Percentiles rank a stretch among this genome's conserved stretches.
phyloP scores from a whole-genome alignment of 768 basidiomycete species.

The Thelephora aurantiotincta region DNA sequence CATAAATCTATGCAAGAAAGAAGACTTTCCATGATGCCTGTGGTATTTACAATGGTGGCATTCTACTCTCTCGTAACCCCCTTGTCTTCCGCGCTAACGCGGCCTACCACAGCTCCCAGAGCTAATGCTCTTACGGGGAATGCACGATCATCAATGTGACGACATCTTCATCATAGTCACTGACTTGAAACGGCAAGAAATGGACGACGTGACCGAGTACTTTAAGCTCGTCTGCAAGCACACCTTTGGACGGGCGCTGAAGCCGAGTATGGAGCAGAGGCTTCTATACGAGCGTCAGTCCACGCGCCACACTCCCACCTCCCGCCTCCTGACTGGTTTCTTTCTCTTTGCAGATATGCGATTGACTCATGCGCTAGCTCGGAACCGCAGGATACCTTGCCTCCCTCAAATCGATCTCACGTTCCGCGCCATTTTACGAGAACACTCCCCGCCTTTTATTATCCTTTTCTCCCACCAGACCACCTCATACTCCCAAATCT shows the following conservation, averaged over 20 bases:
- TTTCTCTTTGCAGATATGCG: constrained; percentile 37
- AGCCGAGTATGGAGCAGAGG: constrained; percentile 49
- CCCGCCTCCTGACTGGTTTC: background rate
- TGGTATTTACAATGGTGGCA: constrained; percentile 67
- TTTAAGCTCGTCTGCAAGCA: constrained; percentile 61
- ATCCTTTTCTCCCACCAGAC: constrained; percentile 71
- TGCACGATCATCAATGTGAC: constrained; percentile 71
- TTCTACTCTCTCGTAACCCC: background rate
- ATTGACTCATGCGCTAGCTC: constrained; percentile 48
- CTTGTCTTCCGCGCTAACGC: background rate
- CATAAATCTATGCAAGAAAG: constrained; percentile 64
- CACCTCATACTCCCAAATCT: constrained; percentile 69
- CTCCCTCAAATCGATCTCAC: constrained; percentile 75
- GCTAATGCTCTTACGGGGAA: constrained; percentile 65
- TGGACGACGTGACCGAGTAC: constrained; percentile 71
- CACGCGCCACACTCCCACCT: background rate
- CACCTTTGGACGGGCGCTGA: constrained; percentile 46
- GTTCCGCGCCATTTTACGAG: constrained; percentile 60
- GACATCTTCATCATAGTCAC: constrained; percentile 71
- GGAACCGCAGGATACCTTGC: constrained; percentile 61
- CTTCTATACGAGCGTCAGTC: constrained; percentile 61
- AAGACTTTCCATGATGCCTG: constrained; percentile 64
- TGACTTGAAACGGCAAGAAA: constrained; percentile 64
- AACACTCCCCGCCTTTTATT: constrained; percentile 65
- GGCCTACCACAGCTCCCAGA: constrained; percentile 43